Base-by-base conservation (phyloP, 768 basidiomycete species). In the Auricularia sp. region DNA sequence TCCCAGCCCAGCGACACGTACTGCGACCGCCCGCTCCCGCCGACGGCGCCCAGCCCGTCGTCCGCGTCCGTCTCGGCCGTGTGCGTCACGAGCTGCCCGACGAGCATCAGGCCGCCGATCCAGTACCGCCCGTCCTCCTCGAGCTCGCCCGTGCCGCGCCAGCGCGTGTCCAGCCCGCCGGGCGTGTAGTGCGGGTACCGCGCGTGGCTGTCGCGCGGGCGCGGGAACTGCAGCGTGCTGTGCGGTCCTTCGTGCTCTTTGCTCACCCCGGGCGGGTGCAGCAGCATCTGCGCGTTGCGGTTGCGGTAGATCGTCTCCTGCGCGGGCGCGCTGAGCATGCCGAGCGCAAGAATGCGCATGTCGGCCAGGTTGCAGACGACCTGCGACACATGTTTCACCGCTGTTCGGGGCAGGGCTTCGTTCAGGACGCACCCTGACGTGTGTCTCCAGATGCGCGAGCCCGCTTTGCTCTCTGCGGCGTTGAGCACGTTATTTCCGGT, bases 101-200 rank as follows among this genome's bases (percentile, higher is more conserved):
- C 62, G 21, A 68, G 29, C 90, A 91, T 83, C 67, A 91, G 70
- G 23, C 83, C 78, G 35, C 90, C 90, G 10, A 89, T 83, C 90
- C 90, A 91, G 59, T 85, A 80, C 64, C 81, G 71, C n/a, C 84
- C 86, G 44, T 81, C 80, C 72, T 83, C 83, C 12, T 80, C 73
- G 14, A 51, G 56, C 63, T 78, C 80, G 23, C 79, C 81, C 11
- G 76, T 74, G 29, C 76, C 78, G 29, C 80, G 64, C 87, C 89
- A 87, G 33, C 87, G 81, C 66, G 78, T 79, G 72, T 91, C 89
- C 35, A 77, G 78, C 11, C 85, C 88, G 1, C 88, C 86, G 0
- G 84, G 80, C 11, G 90, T 90, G 70, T 82, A 84, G 69, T 86
- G 85, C 12, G 90, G 91, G 74, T 91, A 92, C 62, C 85, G 83